Percentiles rank a stretch among this genome's conserved stretches.
These are phyloP conservation scores for Lachancea meyersii DNA, from an alignment of 805 yeast species.

Conservation along the genomic window DNA sequence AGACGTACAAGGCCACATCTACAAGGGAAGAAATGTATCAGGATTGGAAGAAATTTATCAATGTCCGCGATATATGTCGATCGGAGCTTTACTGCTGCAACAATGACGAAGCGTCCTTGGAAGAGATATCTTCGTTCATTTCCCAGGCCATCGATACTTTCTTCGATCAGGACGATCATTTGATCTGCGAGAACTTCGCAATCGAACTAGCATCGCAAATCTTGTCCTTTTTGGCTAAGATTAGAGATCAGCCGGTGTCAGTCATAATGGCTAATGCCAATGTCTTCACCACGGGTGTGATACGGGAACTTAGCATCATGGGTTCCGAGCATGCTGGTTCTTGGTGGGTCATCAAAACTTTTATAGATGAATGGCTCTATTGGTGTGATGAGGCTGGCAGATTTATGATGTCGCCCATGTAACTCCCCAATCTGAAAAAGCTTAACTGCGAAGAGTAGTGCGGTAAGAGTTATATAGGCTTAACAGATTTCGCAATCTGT, in stretches of 20 bases:
- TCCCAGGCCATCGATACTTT: not conserved
- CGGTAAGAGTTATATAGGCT: not conserved
- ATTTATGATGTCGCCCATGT: constrained; percentile 20
- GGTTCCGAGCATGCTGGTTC: constrained; percentile 58
- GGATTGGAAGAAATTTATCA: constrained; percentile 52
- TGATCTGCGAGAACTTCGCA: constrained; percentile 8
- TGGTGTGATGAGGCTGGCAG: constrained; percentile 65
- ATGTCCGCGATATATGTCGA: constrained; percentile 17
- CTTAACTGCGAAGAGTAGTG: too few relatives aligned
- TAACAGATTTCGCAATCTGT: not conserved
- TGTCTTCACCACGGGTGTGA: constrained; percentile 49
- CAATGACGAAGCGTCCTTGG: constrained; percentile 20
- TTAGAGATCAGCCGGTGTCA: constrained; percentile 48
- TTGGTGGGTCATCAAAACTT: constrained; percentile 73
- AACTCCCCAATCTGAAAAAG: not conserved
- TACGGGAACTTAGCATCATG: constrained; percentile 54
- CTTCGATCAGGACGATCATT: constrained; percentile 3
- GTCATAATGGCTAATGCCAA: constrained; percentile 48
- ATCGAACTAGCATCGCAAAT: constrained; percentile 33
- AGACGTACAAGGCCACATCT: constrained; percentile 35
- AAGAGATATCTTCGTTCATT: constrained; percentile 4
- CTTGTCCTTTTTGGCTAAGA: constrained; percentile 40
- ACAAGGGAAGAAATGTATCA: constrained; percentile 39
- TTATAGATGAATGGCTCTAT: constrained; percentile 67
- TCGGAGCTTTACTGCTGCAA: constrained; percentile 21